Evolutionary conservation across 2,329 filamentous ascomycete species (phyloP), one percentile per base, ranked within the genome.

Genomic region (Diaporthe sp.): DNA sequence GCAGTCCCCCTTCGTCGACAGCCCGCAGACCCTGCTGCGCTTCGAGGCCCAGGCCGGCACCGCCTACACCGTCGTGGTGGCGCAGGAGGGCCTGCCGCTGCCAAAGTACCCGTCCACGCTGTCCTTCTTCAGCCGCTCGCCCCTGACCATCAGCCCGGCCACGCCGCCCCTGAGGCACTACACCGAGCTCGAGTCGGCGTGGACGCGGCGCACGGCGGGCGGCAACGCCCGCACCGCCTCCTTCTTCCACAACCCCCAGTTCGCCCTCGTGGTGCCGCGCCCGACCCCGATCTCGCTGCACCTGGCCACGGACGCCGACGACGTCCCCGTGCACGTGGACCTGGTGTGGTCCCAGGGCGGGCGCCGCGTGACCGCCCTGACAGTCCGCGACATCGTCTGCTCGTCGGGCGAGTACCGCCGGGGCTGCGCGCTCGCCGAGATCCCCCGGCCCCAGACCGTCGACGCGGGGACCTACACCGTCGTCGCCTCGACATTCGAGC

Each of bases 161-260:
- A 83, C 85, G 22, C 88, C 93, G 60, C 79, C 87, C 71, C 93
- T 94, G 80, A 82, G 86, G 0, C 86, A 92, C 79, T 87, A 90
- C 75, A 88, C 85, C n/a, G 90, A 91, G 74, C 82, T 93, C 34
- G 82, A 87, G 1, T 92, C 93, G 2, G 87, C 89, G 3, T 99
- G 97, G 97, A 95, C 91, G 3, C 87, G 90, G 71, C 90, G 93
- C 67, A 96, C 93, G 1, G 94, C 95, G 5, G 97, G 97, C 31
- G 97, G 97, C 42, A 97, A 95, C 81, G 91, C 95, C 1, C 92
- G 93, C 76, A 94, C 93, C 39, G 84, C 93, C 2, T 91, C 90
- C 12, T 98, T 97, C 85, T 90, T 93, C n/a, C 88, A 90, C 75
- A 99, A 98, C 79, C 97, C 97, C 0, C 96, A 98, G 82, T 98